Conservation (phyloP, 495 filamentous ascomycete species). For the Aspergillus heteromorphus region DNA sequence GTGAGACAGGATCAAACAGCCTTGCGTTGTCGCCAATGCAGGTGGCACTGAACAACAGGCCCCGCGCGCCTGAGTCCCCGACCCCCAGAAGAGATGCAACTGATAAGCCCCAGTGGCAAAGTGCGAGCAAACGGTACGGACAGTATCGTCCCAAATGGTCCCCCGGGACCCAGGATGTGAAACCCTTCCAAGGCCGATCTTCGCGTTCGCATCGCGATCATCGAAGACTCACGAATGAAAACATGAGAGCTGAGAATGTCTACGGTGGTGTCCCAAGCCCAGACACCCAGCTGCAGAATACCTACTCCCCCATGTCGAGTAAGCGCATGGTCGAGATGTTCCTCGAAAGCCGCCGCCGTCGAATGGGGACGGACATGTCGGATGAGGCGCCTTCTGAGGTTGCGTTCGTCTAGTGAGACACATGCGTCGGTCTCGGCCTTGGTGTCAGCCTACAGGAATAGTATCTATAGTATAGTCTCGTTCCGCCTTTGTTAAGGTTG, state of each 20-base stretch:
- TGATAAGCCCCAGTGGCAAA: constrained; percentile 18
- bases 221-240: constrained; percentile 30
- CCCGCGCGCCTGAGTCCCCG: constrained; percentile 24
- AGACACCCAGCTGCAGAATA: constrained; percentile 19
- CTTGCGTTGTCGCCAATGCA: constrained; percentile 24
- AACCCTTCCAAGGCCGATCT: constrained; percentile 27
- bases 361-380: constrained; percentile 25
- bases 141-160: constrained; percentile 30
- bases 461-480: no score
- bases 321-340: constrained; percentile 58
- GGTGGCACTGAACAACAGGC: constrained; percentile 19
- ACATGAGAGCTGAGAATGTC: constrained; percentile 21
- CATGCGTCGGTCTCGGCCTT: no score
- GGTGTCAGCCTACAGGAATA: no score
- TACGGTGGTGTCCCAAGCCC: constrained; percentile 16
- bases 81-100: constrained; percentile 22
- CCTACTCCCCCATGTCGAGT: constrained; percentile 37
- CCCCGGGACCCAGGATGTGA: constrained; percentile 21
- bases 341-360: constrained; percentile 48
- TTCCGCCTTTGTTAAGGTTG: no score
- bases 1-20: not conserved
- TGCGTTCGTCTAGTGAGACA: constrained; percentile 28
- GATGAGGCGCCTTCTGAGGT: constrained; percentile 15
- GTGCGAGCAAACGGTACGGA: constrained; percentile 29
- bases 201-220: constrained; percentile 19